A percentile compares a stretch with the other conserved stretches of the same genome.
Conservation (phyloP, 23 red algal species). For the Cyanidium caldarium region DNA sequence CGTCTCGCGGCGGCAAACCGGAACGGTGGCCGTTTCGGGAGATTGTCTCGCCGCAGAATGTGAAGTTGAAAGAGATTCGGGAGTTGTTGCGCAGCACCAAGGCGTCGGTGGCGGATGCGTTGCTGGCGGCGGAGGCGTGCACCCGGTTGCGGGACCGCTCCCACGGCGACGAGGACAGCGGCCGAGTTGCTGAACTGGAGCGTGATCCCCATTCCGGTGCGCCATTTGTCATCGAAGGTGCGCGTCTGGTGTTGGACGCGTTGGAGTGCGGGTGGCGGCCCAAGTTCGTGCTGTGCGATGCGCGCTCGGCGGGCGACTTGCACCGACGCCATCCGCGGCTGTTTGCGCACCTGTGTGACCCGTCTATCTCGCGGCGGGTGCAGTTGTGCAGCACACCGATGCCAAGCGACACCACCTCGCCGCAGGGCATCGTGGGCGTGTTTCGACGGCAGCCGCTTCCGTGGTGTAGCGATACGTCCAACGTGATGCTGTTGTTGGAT, state of each 20-base stretch:
- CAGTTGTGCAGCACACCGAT: not conserved
- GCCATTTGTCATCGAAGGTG: not conserved
- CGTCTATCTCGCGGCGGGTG: not conserved
- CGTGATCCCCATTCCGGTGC: too few species aligned
- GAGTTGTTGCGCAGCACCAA: not conserved
- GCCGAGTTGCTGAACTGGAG: too few species aligned
- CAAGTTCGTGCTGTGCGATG: not conserved
- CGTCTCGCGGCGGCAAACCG: too few species aligned
- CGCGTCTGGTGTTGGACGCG: not conserved
- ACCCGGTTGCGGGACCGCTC: too few species aligned
- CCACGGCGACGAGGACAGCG: too few species aligned
- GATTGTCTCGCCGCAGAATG: not conserved
- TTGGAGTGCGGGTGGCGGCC: not conserved
- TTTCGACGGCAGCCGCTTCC: not conserved
- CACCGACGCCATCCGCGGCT: not conserved
- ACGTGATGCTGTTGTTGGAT: slow-evolving; percentile 40
- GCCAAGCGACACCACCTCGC: not conserved
- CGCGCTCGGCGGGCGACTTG: not conserved
- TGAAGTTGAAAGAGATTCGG: not conserved
- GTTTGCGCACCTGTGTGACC: not conserved
- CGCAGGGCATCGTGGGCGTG: not conserved
- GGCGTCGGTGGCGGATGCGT: too few species aligned
- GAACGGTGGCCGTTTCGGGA: too few species aligned
- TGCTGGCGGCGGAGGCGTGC: too few species aligned
- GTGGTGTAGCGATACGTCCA: not conserved